Conservation (phyloP, 495 filamentous ascomycete genomes). For the Antarctomyces pellizariae region DNA sequence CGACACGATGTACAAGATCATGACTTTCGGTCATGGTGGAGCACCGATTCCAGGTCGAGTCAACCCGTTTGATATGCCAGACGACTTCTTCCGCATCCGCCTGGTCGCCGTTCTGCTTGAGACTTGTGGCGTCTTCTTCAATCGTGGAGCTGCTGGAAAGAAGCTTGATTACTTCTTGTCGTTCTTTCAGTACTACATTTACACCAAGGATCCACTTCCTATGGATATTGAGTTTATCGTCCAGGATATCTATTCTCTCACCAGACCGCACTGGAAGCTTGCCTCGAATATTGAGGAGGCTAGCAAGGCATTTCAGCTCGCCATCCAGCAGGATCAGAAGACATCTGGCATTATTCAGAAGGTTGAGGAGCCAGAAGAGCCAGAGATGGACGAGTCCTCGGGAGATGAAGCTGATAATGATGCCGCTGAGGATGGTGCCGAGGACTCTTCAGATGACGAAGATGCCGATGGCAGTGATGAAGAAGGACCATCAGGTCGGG, state of each 20-base stretch:
- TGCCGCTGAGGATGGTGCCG: constrained; percentile 28
- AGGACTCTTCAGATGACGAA: constrained; percentile 19
- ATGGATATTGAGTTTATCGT: constrained; percentile 97
- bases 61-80: constrained; percentile 59
- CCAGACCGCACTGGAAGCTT: constrained; percentile 81
- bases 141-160: constrained; percentile 78
- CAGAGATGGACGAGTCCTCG: constrained; percentile 34
- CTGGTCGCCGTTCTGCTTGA: constrained; percentile 76
- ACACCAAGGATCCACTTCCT: constrained; percentile 74
- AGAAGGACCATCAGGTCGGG: constrained; percentile 22
- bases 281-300: constrained; percentile 63
- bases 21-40: constrained; percentile 77
- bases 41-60: constrained; percentile 54
- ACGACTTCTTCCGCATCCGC: constrained; percentile 90
- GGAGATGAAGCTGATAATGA: constrained; percentile 37
- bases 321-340: constrained; percentile 74
- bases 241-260: constrained; percentile 69
- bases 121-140: constrained; percentile 90
- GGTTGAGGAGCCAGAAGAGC: constrained; percentile 38
- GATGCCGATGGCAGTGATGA: constrained; percentile 17
- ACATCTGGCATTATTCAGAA: constrained; percentile 41
- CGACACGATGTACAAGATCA: constrained; percentile 80
- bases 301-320: constrained; percentile 59
- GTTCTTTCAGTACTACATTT: constrained; percentile 94
- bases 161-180: constrained; percentile 96